These are phyloP conservation scores for Lepidium africanum DNA, from an alignment of 345 rosid species.

Conservation along the genomic window DNA sequence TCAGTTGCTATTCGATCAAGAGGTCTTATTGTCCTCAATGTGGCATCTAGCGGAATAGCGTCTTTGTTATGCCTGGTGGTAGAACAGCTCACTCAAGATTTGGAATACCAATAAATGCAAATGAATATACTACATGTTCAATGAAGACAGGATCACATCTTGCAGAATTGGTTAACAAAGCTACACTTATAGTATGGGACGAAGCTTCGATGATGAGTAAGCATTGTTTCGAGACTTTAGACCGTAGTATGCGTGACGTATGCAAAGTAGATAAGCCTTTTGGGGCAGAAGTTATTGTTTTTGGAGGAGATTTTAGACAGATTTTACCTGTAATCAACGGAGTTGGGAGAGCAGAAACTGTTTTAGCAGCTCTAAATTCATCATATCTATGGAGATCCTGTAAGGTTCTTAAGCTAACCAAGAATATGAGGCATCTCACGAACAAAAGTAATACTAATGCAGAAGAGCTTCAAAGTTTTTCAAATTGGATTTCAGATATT, in stretches of 20 bases:
- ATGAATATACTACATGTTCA: not conserved
- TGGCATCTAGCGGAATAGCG: no score
- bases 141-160: not conserved
- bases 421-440: not conserved
- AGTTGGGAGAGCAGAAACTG: not conserved
- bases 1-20: no score
- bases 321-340: no score
- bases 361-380: not conserved
- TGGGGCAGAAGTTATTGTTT: not conserved
- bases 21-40: no score
- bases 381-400: not conserved
- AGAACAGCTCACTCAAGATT: not conserved
- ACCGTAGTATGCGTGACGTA: not conserved
- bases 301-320: no score
- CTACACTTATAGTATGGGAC: not conserved
- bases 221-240: not conserved
- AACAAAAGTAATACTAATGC: not conserved
- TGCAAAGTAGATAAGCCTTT: not conserved
- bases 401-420: not conserved
- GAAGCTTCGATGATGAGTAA: not conserved
- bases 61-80: not conserved
- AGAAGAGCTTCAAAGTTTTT: no score
- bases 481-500: not conserved
- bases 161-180: not conserved
- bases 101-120: not conserved